Evolutionary conservation across 768 basidiomycete species (phyloP).

Genomic region (Hericium rajendrae): DNA sequence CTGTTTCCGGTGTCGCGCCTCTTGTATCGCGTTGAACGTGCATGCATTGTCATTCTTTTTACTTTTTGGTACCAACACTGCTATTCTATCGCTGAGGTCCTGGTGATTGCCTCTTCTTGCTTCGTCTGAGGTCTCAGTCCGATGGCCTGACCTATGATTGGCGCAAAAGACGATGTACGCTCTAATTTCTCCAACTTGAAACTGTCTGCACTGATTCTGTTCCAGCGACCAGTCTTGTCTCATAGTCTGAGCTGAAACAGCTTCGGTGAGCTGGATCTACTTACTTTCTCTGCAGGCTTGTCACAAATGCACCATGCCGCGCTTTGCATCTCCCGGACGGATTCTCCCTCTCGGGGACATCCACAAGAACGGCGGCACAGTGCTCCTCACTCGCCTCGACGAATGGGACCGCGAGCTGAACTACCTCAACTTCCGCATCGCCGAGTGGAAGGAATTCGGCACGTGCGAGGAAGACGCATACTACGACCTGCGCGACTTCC

Average conservation of each 20-base stretch:
- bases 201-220: background rate
- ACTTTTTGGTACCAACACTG: background rate
- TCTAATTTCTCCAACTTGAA: background rate
- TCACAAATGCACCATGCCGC: too few species aligned
- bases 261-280: too few species aligned
- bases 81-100: background rate
- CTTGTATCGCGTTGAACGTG: background rate
- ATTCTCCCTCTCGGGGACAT: background rate
- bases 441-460: conserved; percentile 13
- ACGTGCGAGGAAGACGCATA: conserved; percentile 9
- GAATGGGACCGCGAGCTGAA: conserved; percentile 14
- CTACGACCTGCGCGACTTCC: conserved; percentile 7
- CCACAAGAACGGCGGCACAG: conserved; percentile 7
- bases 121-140: background rate
- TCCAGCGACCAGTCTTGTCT: background rate
- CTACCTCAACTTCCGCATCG: conserved; percentile 13
- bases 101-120: background rate
- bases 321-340: too few species aligned
- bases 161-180: background rate
- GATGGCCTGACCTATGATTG: background rate
- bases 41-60: background rate
- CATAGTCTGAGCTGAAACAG: background rate
- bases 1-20: background rate
- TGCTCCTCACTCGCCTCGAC: conserved; percentile 9
- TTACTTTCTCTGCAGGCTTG: too few species aligned